phyloP scores from a whole-genome alignment of 169 alveolate species.

The Blepharisma undulans region DNA sequence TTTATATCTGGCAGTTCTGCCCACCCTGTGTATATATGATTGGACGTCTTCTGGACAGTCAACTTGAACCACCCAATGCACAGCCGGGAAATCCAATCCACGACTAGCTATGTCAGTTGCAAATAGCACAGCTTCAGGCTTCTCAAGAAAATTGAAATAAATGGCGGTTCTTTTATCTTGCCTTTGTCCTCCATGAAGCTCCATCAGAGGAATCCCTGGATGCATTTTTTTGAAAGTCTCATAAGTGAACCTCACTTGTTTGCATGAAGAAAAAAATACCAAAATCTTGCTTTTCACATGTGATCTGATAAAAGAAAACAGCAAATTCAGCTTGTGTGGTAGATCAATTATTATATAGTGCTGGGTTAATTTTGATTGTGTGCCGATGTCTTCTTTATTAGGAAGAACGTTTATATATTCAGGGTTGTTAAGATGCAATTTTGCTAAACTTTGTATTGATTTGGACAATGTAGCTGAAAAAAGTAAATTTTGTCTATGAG shows the following conservation, averaged over 20 bases:
- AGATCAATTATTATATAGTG: slow-evolving; percentile 85
- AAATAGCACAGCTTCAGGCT: slow-evolving; percentile 81
- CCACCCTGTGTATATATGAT: slow-evolving; percentile 96
- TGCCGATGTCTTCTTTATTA: slow-evolving; percentile 54
- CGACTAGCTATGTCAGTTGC: slow-evolving; percentile 96
- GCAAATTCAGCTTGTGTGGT: slow-evolving; percentile 89
- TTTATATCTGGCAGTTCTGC: slow-evolving; percentile 96
- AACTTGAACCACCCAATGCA: slow-evolving; percentile 95
- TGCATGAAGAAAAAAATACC: slow-evolving; percentile 92
- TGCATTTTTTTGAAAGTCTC: slow-evolving; percentile 90
- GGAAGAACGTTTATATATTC: slow-evolving; percentile 53
- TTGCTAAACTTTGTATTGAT: slow-evolving; percentile 62
- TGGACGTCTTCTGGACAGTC: slow-evolving; percentile 95
- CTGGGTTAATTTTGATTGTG: slow-evolving; percentile 86
- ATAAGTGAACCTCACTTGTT: slow-evolving; percentile 92
- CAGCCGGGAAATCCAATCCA: slow-evolving; percentile 97
- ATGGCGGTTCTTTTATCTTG: slow-evolving; percentile 81
- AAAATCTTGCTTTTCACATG: slow-evolving; percentile 87
- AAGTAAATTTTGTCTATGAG: slow-evolving; percentile 86
- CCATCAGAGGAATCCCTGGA: slow-evolving; percentile 87
- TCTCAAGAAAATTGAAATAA: slow-evolving; percentile 67
- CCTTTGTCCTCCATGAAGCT: slow-evolving; percentile 92
- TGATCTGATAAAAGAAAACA: slow-evolving; percentile 91
- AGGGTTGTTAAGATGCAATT: slow-evolving; percentile 58
- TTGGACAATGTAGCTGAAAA: slow-evolving; percentile 93